Conservation (phyloP, 1,284 basidiomycete species). For the Chalciporus sp. region DNA sequence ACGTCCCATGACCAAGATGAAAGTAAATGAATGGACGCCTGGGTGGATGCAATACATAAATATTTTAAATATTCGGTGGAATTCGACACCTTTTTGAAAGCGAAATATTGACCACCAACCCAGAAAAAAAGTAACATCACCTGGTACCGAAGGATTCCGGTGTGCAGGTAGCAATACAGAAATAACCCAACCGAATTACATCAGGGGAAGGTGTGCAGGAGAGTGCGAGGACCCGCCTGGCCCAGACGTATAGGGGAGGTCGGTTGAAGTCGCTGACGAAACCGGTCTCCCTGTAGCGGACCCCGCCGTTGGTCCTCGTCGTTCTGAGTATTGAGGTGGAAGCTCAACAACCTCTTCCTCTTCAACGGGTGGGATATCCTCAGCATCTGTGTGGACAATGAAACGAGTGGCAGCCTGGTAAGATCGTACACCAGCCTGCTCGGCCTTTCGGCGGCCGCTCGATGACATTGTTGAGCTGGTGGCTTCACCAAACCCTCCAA, state of each 20-base stretch:
- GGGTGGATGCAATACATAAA: conserved; percentile 6
- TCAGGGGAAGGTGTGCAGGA: conserved; percentile 7
- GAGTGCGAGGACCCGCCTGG: conserved; percentile 2
- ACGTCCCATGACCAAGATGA: conserved; percentile 4
- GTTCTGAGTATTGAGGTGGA: conserved; percentile 71
- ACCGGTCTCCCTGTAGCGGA: conserved; percentile 10
- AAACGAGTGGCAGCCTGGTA: conserved; percentile 54
- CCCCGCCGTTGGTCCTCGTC: conserved; percentile 35
- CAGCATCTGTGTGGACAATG: conserved; percentile 72
- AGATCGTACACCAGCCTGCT: conserved; percentile 45
- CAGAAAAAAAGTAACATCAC: background rate
- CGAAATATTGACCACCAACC: background rate
- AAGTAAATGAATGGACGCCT: conserved; percentile 5
- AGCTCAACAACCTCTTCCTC: conserved; percentile 67
- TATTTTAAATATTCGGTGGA: conserved; percentile 6
- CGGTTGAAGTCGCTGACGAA: conserved; percentile 14
- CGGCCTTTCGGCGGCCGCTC: conserved; percentile 51
- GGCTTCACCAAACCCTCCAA: conserved; percentile 23
- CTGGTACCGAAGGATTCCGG: background rate
- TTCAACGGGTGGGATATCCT: conserved; percentile 49
- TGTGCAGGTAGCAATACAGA: conserved; percentile 1
- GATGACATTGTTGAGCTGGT: conserved; percentile 37
- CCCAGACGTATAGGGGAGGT: conserved; percentile 18
- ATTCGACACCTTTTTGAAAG: background rate
- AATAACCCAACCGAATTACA: conserved; percentile 1